Evolutionary conservation across 164 flowering plant species (phyloP), one percentile per base, ranked within the genome.

Genomic region (Chimonanthus praecox): DNA sequence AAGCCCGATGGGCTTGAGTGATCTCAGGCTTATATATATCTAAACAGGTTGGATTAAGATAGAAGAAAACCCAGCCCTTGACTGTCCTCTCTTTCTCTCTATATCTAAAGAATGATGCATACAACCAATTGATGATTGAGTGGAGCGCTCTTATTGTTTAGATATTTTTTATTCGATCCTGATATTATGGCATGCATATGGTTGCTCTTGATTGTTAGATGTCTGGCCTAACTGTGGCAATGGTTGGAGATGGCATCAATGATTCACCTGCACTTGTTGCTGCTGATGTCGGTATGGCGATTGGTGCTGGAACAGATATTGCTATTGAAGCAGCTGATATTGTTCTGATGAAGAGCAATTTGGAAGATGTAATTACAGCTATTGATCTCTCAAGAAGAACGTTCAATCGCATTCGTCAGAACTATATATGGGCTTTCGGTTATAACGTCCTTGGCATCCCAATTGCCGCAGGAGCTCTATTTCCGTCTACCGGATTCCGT

Each of bases 161-260:
- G 11, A 10, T 11, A 13, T n/a, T 54, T 54, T 54, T 54, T n/a
- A 54, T 11, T 13, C 16, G 60, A 54, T 54, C 16, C 60, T 54
- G n/a, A 54, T 13, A 13, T 54, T 10, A 54, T 13, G 11, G 60
- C 15, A 4, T 54, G 16, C 3, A 11, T 54, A 54, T n/a, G 16
- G 11, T 54, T 43, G 18, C 43, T 5, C 47, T 43, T 64, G 7
- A 46, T 74, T 6, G 13, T 18, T 79, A 90, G 92, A 83, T 80
- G 48, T 68, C 75, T 45, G 96, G 96, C 3, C 69, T 80, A 16
- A 79, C 47, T 0, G 96, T 91, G 78, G 92, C 91, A 66, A 89
- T 91, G 94, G 94, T 91, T 49, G 97, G 97, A 68, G 94, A 91
- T 72, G 94, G 97, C n/a, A 87, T 91, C 61, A 91, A 91, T 69